Conservation (phyloP, 306 rosid species). For the Canavalia ensiformis region DNA sequence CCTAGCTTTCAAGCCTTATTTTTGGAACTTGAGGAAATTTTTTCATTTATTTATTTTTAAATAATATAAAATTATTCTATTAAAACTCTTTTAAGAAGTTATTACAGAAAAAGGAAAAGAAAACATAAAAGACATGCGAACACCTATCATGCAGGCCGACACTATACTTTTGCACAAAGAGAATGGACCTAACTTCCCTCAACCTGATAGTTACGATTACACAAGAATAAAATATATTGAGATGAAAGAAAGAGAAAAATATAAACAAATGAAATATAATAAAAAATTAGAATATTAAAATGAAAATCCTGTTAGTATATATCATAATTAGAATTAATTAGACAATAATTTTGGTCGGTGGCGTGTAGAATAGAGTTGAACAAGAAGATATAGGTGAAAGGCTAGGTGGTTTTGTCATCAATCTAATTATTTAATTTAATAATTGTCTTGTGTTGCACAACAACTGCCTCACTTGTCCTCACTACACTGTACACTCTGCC, state of each 20-base stretch:
- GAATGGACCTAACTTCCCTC: constrained; percentile 19
- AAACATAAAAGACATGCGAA: background rate
- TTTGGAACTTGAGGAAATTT: no score
- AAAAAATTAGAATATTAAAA: no score
- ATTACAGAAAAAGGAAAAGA: background rate
- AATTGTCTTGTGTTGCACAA: constrained; percentile 1
- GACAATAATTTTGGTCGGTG: background rate
- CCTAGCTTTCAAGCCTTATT: background rate
- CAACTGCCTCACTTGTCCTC: background rate
- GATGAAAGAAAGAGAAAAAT: no score
- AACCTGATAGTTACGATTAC: background rate
- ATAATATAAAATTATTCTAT: background rate
- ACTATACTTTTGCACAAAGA: background rate
- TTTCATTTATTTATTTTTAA: background rate
- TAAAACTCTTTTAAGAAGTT: background rate
- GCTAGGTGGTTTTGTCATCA: constrained; percentile 28
- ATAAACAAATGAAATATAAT: no score
- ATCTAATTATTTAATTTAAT: constrained; percentile 5
- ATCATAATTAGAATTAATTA: background rate
- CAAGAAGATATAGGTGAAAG: background rate
- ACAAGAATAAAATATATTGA: no score
- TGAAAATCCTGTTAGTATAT: no score
- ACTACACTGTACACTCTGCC: background rate
- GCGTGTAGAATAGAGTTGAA: constrained; percentile 18
- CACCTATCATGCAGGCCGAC: background rate